Base-by-base conservation (phyloP, 2,329 filamentous ascomycete species). In the Xylaria sp. region DNA sequence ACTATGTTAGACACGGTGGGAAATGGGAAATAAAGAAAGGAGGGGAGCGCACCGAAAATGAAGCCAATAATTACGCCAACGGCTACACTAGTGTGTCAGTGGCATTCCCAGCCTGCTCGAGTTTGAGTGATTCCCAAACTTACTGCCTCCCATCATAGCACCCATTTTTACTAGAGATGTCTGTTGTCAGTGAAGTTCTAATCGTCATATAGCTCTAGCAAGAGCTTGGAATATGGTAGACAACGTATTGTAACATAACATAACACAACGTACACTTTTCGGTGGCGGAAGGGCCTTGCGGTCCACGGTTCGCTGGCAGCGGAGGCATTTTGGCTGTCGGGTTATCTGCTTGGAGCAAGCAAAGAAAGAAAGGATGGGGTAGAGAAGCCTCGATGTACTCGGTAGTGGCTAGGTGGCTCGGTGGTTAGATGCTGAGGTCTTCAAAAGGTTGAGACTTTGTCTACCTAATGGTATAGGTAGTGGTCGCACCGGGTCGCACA, bases 61-160 rank as follows among this genome's bases (percentile, higher is more conserved):
- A 99, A 98, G 72, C 96, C 96, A 83, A 99, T 98, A 79, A 97
- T 97, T 61, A 93, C 86, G 71, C 96, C 96, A 71, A 99, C 96
- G 82, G 94, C 96, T 98, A 76, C 16, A 69, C 25, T 48, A 50
- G 48, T 40, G 48, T 44, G 48, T 65, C 32, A 76, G 68, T 32
- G 32, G 48, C 60, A 51, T 68, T 18, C 13, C 29, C 9, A n/a
- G 21, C n/a, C 23, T 58, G 23, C n/a, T 32, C 53, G 23, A 21
- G 25, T 37, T 13, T 5, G 2, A 1, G 6, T 13, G 0, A 42
- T n/a, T 4, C 12, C 58, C 40, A 32, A 61, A 88, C 94, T 77
- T 92, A 98, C 95, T 97, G 80, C 94, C 93, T 75, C 96, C 96
- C 94, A 98, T 98, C 91, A 99, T 91, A 71, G 92, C 94, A 76